Evolutionary conservation across 257 asterid genomes (phyloP).

Genomic region (Haberlea rhodopensis): DNA sequence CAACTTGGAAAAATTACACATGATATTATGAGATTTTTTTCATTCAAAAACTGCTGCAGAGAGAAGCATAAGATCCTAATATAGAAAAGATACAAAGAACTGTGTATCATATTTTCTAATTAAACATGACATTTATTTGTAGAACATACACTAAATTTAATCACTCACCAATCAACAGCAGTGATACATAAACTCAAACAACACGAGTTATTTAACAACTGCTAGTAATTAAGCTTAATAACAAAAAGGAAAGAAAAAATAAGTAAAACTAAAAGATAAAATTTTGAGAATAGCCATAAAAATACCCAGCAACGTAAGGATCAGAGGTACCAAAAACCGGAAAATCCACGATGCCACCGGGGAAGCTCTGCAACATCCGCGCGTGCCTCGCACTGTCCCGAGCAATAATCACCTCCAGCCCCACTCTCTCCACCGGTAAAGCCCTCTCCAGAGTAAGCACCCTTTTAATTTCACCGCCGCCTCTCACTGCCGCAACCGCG

Average conservation of each 20-base stretch:
- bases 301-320: constrained; percentile 75
- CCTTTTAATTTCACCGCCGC: constrained; percentile 38
- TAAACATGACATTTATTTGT: too few species aligned
- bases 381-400: constrained; percentile 80
- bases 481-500: constrained; percentile 28
- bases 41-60: background rate
- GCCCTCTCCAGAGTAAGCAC: constrained; percentile 59
- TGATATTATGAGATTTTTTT: background rate
- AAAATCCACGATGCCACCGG: constrained; percentile 74
- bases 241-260: too few species aligned
- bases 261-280: background rate
- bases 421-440: constrained; percentile 48
- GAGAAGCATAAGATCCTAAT: background rate
- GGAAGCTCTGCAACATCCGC: constrained; percentile 56
- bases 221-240: too few species aligned
- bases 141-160: constrained; percentile 1
- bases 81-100: too few species aligned
- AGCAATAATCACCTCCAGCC: constrained; percentile 56
- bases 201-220: constrained; percentile 14
- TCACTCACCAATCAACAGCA: constrained; percentile 19
- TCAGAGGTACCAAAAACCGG: constrained; percentile 74
- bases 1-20: background rate
- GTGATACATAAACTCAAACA: background rate
- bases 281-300: background rate
- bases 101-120: background rate